Evolutionary conservation across 108 stramenopile species (phyloP).

Genomic region (Skeletonema menzelii): DNA sequence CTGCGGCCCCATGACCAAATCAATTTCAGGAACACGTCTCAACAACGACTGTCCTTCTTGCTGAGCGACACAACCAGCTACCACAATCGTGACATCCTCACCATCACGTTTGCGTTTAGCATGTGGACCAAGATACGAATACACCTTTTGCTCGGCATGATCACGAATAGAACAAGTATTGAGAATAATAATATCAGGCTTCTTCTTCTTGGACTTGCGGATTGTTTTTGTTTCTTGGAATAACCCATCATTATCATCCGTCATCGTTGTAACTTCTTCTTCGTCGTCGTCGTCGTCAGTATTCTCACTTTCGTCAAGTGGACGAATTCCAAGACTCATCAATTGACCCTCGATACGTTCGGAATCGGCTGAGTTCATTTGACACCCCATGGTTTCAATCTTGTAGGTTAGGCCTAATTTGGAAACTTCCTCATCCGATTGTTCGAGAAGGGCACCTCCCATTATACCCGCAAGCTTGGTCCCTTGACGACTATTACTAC

Average conservation of each 20-base stretch:
- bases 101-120: conserved; percentile 62
- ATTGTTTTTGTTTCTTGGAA: conserved; percentile 4
- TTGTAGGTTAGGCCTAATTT: conserved; percentile 63
- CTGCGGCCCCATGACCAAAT: conserved; percentile 91
- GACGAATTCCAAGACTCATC: conserved; percentile 78
- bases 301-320: conserved; percentile 29
- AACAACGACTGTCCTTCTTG: conserved; percentile 86
- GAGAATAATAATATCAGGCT: conserved; percentile 88
- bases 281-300: conserved; percentile 19
- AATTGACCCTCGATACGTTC: conserved; percentile 97
- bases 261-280: conserved; percentile 3
- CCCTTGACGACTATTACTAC: neutral
- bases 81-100: conserved; percentile 82
- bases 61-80: conserved; percentile 90
- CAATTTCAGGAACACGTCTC: conserved; percentile 81
- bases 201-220: conserved; percentile 31
- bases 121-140: conserved; percentile 65
- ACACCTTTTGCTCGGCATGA: conserved; percentile 96
- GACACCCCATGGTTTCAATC: conserved; percentile 93
- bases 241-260: conserved; percentile 11
- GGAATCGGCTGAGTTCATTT: conserved; percentile 97
- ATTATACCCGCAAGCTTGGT: conserved; percentile 41
- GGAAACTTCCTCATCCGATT: conserved; percentile 7
- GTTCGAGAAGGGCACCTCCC: conserved; percentile 42
- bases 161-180: conserved; percentile 98